Percentiles rank a stretch among this genome's conserved stretches.
These are phyloP conservation scores for Holtermanniella nyarrowii DNA, from an alignment of 768 basidiomycete genomes.

Conservation along the genomic window DNA sequence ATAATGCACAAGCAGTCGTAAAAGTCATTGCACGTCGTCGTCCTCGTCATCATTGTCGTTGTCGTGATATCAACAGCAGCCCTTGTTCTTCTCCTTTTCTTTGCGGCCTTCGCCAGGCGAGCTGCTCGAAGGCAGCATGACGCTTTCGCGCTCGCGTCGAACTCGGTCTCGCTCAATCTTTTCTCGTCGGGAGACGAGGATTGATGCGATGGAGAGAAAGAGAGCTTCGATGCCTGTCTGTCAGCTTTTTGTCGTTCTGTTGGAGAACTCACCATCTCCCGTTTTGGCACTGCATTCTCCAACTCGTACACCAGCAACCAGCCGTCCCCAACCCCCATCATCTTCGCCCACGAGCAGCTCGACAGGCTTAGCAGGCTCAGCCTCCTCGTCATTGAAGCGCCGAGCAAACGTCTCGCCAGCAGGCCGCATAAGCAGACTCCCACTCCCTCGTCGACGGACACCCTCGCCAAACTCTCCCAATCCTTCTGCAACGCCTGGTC, in stretches of 20 bases:
- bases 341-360: background rate
- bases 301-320: slow-evolving; percentile 25
- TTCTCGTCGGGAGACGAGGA: slow-evolving; percentile 27
- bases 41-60: background rate
- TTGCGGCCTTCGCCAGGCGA: background rate
- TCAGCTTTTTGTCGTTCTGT: background rate
- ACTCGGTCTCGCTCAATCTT: slow-evolving; percentile 29
- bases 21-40: too few relatives aligned
- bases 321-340: slow-evolving; percentile 21
- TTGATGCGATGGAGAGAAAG: slow-evolving; percentile 25
- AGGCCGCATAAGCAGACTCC: slow-evolving; percentile 14
- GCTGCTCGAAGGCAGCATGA: slow-evolving; percentile 16
- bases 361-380: background rate
- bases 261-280: slow-evolving; percentile 26
- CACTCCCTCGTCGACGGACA: slow-evolving; percentile 21
- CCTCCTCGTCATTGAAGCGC: background rate
- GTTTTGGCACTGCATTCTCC: slow-evolving; percentile 31
- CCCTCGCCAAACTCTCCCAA: slow-evolving; percentile 32
- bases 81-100: background rate
- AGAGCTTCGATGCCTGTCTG: slow-evolving; percentile 28
- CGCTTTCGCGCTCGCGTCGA: slow-evolving; percentile 21
- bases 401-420: background rate
- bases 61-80: background rate
- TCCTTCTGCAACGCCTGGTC: slow-evolving; percentile 23
- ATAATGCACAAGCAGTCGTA: too few relatives aligned